Evolutionary conservation across 352 stramenopile species (phyloP).

Genomic region (Globisporangium solare): DNA sequence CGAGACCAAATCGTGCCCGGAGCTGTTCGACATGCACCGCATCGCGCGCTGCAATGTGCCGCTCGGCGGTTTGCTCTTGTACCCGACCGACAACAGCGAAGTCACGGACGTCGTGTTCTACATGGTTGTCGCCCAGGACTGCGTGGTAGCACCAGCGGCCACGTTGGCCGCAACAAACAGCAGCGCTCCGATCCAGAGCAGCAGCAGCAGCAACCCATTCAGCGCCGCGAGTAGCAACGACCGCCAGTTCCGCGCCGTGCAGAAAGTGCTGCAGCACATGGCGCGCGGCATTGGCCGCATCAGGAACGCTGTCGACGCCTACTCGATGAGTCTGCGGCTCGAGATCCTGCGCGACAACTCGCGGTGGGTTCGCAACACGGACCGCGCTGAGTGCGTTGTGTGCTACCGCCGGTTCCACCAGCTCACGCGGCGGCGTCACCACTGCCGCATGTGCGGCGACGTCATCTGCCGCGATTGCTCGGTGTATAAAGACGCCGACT

Average conservation of each 20-base stretch:
- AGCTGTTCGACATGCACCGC: slow-evolving; percentile 54
- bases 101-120: slow-evolving; percentile 77
- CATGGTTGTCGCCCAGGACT: slow-evolving; percentile 39
- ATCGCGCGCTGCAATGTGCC: slow-evolving; percentile 56
- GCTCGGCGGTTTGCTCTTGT: slow-evolving; percentile 66
- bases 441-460: slow-evolving; percentile 73
- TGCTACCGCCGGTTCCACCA: slow-evolving; percentile 70
- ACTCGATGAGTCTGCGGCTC: slow-evolving; percentile 51
- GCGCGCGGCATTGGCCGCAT: slow-evolving; percentile 44
- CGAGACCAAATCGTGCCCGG: slow-evolving; percentile 59
- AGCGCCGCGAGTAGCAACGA: slow-evolving; percentile 27
- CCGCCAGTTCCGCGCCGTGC: slow-evolving; percentile 58
- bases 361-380: slow-evolving; percentile 55
- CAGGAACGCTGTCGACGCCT: slow-evolving; percentile 56
- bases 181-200: slow-evolving; percentile 6
- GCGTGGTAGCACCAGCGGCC: background rate
- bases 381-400: slow-evolving; percentile 47
- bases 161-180: slow-evolving; percentile 5
- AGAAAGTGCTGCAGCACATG: slow-evolving; percentile 55
- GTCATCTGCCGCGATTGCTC: slow-evolving; percentile 76
- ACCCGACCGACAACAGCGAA: slow-evolving; percentile 50
- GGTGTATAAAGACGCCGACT: slow-evolving; percentile 60
- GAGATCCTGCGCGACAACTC: slow-evolving; percentile 38
- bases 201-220: slow-evolving; percentile 14
- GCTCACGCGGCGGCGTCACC: slow-evolving; percentile 56